These are phyloP conservation scores for Schizonepeta tenuifolia DNA, from an alignment of 257 asterid species.

Conservation along the genomic window DNA sequence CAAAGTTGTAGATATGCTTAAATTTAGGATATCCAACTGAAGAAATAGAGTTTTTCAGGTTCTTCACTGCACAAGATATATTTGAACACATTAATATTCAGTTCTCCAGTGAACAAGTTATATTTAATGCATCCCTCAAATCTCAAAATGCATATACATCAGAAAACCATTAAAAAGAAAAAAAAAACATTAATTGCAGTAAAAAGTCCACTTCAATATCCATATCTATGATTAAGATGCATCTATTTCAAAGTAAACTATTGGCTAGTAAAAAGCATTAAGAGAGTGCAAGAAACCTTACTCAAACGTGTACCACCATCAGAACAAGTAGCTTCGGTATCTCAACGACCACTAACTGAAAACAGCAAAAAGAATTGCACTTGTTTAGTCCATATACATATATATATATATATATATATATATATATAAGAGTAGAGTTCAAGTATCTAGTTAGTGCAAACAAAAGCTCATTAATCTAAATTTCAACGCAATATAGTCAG, in stretches of 20 bases:
- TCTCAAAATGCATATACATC: neutral
- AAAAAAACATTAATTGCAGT: neutral
- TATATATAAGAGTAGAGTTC: no score
- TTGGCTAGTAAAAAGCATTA: neutral
- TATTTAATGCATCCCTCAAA: neutral
- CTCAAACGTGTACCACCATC: conserved; percentile 35
- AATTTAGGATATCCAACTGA: conserved; percentile 32
- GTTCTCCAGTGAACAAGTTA: neutral
- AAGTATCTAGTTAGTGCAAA: neutral
- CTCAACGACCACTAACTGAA: conserved; percentile 25
- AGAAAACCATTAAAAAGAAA: neutral
- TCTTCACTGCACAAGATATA: conserved; percentile 50
- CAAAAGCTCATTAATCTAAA: no score
- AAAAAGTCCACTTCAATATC: neutral
- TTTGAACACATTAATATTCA: conserved; percentile 6
- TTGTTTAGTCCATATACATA: conserved; percentile 3
- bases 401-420: no score
- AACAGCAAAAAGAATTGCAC: conserved; percentile 3
- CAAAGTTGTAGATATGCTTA: conserved; percentile 33
- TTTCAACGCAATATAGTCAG: neutral
- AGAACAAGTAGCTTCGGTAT: conserved; percentile 20
- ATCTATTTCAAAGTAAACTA: conserved; percentile 12
- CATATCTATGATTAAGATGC: neutral
- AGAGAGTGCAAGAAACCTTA: conserved; percentile 29
- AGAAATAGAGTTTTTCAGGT: conserved; percentile 39